Evolutionary conservation across 768 basidiomycete genomes (phyloP), one percentile per base, ranked within the genome.

Genomic region (Boletus subcaerulescens): DNA sequence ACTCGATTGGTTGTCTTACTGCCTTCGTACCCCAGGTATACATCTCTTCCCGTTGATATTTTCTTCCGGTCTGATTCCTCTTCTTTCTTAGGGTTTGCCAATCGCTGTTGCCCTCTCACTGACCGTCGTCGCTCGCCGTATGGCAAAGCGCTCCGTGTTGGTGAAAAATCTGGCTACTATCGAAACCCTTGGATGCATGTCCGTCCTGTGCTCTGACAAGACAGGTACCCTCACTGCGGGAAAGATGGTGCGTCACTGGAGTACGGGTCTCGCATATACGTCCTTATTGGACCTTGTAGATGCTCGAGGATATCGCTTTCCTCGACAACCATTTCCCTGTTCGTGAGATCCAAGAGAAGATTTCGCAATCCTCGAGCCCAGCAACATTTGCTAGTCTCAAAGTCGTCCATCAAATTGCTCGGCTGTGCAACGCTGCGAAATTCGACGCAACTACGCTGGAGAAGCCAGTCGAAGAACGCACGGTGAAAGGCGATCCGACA

Each of bases 371-470:
- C 18, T 35, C 56, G 10, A 51, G 57, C 8, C 53, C 61, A 0
- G 18, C 29, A 6, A 42, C 10, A 12, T 68, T 64, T 15, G 9
- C 56, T 33, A 61, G 55, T 17, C 62, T 68, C 24, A 60, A 52
- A 40, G 48, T 48, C 33, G 33, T 78, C 10, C 74, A 73, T 35
- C 65, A 72, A 31, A 66, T 82, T 17, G 69, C 77, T 22, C 76
- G 77, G 7, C 67, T 85, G 11, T 85, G 84, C 68, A 85, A 84
- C 50, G 78, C 76, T 2, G 83, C 83, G 1, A 71, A 71, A 18
- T 84, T 83, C 32, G 77, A 78, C 24, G 63, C 66, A 17, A 41
- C 52, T n/a, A 59, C 66, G 4, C 59, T 50, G 8, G n/a, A 50
- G 35, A 56, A 52, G 26, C 70, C 68, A 22, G 18, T 73, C 6